phyloP scores from a whole-genome alignment of 441 rosid genomes.

The Sinapis alba region DNA sequence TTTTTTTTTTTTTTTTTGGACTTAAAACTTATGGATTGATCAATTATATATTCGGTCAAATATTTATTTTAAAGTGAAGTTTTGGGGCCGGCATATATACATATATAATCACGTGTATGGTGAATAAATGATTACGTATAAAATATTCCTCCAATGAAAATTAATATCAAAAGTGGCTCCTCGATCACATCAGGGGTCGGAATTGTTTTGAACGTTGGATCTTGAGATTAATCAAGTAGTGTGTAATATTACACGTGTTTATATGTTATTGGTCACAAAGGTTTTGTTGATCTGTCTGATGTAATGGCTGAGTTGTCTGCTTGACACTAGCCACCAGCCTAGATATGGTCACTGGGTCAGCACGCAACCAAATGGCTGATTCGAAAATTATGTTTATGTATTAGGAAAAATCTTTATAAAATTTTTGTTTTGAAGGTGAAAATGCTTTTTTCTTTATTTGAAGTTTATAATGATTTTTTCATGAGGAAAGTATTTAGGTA shows the following conservation, averaged over 20 bases:
- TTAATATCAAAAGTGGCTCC: background rate
- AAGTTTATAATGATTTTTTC: too few species aligned
- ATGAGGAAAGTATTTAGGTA: background rate
- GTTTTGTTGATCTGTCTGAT: constrained; percentile 20
- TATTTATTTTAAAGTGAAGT: background rate
- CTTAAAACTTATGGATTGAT: background rate
- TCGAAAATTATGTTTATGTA: too few species aligned
- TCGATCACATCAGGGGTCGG: constrained; percentile 27
- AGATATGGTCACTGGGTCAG: constrained; percentile 16
- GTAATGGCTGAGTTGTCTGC: constrained; percentile 28
- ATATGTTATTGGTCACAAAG: background rate
- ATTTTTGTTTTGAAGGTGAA: too few species aligned
- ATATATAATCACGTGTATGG: constrained; percentile 16
- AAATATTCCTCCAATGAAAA: constrained; percentile 10
- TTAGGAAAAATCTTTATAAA: too few species aligned
- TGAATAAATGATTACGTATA: constrained; percentile 16
- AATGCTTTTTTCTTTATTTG: too few species aligned
- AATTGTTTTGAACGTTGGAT: constrained; percentile 31
- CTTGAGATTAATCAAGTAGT: background rate
- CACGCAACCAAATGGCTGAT: constrained; percentile 13
- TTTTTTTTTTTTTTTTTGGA: too few species aligned
- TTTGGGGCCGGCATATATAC: constrained; percentile 8
- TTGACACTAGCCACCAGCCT: background rate
- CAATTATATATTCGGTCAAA: constrained; percentile 13
- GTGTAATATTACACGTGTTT: background rate